Evolutionary conservation across 1,284 basidiomycete genomes (phyloP).

Genomic region (Austroboletus niveus): DNA sequence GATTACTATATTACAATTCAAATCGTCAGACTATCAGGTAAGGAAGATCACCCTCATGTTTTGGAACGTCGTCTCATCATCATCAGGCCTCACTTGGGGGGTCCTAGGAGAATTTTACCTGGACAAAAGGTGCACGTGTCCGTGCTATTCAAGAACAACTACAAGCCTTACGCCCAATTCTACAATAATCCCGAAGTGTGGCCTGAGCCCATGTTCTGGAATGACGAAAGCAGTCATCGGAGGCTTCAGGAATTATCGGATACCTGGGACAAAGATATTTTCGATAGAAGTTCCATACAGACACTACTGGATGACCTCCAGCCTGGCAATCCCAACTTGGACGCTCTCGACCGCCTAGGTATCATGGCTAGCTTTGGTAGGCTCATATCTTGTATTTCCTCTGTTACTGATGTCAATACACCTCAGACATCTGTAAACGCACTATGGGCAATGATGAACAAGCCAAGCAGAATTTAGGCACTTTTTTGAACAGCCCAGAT

Average conservation of each 20-base stretch:
- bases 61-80: constrained; percentile 9
- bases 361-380: constrained; percentile 32
- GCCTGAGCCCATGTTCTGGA: constrained; percentile 32
- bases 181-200: constrained; percentile 17
- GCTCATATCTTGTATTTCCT: neutral
- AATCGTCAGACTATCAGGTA: constrained; percentile 21
- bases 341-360: constrained; percentile 28
- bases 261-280: constrained; percentile 32
- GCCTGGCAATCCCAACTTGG: constrained; percentile 11
- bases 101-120: constrained; percentile 23
- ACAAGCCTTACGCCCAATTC: constrained; percentile 26
- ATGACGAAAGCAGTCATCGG: constrained; percentile 27
- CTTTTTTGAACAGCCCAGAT: constrained; percentile 16
- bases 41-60: neutral
- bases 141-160: constrained; percentile 29
- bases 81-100: constrained; percentile 29
- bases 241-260: constrained; percentile 16
- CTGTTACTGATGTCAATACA: neutral
- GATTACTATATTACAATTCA: constrained; percentile 27
- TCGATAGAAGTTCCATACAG: constrained; percentile 20
- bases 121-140: constrained; percentile 35
- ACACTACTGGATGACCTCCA: constrained; percentile 22
- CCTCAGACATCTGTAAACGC: constrained; percentile 18
- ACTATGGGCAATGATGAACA: neutral
- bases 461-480: constrained; percentile 9